Evolutionary conservation across 352 stramenopile species (phyloP).

Genomic region (Pilasporangium apinafurcum): DNA sequence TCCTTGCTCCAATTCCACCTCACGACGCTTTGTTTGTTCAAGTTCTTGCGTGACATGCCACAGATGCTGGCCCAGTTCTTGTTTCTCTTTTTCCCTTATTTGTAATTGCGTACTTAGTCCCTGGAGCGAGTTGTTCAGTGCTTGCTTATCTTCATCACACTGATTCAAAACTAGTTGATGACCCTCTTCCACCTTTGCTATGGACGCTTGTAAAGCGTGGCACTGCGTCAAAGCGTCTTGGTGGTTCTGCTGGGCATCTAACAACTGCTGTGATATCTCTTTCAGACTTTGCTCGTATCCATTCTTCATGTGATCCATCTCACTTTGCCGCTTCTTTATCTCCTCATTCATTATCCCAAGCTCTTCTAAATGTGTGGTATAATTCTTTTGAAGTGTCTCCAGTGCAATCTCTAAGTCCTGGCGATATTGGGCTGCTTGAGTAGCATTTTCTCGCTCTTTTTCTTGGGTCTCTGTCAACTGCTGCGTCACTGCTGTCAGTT

Average conservation of each 20-base stretch:
- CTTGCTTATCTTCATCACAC: conserved; percentile 10
- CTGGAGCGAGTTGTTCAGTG: conserved; percentile 2
- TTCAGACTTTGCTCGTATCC: conserved; percentile 28
- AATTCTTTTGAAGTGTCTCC: conserved; percentile 18
- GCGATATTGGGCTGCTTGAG: conserved; percentile 24
- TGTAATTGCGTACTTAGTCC: conserved; percentile 6
- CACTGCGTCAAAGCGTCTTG: conserved; percentile 6
- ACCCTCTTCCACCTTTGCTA: conserved; percentile 10
- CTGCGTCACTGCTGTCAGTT: conserved; percentile 23
- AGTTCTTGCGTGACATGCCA: conserved; percentile 53
- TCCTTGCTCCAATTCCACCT: conserved; percentile 17
- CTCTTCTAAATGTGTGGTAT: conserved; percentile 37
- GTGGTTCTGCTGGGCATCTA: conserved; percentile 16
- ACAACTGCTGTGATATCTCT: conserved; percentile 20
- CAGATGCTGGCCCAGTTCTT: conserved; percentile 55
- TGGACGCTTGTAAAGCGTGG: conserved; percentile 10
- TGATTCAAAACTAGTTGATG: conserved; percentile 10
- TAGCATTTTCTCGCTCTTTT: conserved; percentile 20
- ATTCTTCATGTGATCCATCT: conserved; percentile 20
- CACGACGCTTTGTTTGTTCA: conserved; percentile 18
- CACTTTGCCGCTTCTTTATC: conserved; percentile 31
- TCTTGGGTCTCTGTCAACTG: conserved; percentile 27
- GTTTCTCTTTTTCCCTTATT: conserved; percentile 24
- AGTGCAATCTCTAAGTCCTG: conserved; percentile 28
- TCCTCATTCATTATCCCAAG: conserved; percentile 58